Base-by-base conservation (phyloP, 2,329 filamentous ascomycete species). In the Onygena corvina region DNA sequence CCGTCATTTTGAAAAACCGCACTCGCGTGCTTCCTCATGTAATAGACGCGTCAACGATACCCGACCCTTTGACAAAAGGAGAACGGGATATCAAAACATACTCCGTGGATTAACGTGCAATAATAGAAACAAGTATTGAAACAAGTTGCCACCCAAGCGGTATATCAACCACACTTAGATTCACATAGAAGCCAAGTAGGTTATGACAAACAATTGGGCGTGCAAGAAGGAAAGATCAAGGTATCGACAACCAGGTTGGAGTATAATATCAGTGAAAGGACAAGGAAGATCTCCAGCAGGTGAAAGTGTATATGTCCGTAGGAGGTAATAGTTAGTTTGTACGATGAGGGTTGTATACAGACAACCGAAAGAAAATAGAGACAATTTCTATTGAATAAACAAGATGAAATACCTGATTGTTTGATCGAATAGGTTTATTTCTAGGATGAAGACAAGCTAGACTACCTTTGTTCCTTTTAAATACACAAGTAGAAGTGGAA, bases 11-110 rank as follows among this genome's bases (percentile, higher is more conserved):
- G 38, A 42, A 40, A n/a, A 42, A 42, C 38, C 38, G 23, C 38
- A 42, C 38, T 42, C 21, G 38, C 38, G 38, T 42, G 38, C 38
- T 42, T 42, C 38, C 38, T 27, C 21, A 42, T 42, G 38, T 42
- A 42, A 42, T 29, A 42, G 23, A 42, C 21, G 38, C 38, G 21
- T 23, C 38, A 23, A 42, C 27, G 21, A 42, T 42, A 12, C 8
- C n/a, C n/a, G n/a, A n/a, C 8, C 29, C 29, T 31, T 31, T 31
- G 9, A 5, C n/a, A 25, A 12, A 42, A n/a, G 38, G 27, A 21
- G 21, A 23, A n/a, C n/a, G n/a, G n/a, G n/a, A 2, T 42, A 35
- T 16, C 38, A 42, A 42, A 23, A 27, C 38, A 27, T 42, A 29
- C n/a, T n/a, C n/a, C n/a, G n/a, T n/a, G n/a, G n/a, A 38, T 9